These are phyloP conservation scores for Phytophthora ramorum DNA, from an alignment of 352 stramenopile genomes.

Conservation along the genomic window DNA sequence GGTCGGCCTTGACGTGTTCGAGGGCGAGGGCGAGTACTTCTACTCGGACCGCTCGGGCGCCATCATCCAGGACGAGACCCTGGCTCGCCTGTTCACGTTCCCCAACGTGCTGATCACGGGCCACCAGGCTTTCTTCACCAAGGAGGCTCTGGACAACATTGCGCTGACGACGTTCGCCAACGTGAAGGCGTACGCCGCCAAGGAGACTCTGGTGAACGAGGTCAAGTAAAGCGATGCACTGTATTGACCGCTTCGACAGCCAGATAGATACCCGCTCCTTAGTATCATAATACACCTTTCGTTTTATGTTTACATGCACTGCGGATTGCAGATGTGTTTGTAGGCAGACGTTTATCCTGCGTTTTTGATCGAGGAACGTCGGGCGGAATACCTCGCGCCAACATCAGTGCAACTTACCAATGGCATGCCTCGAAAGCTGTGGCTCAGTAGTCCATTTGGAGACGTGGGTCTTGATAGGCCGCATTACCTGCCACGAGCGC, in stretches of 20 bases:
- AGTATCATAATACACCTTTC: slow-evolving; percentile 19
- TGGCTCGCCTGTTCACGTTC: slow-evolving; percentile 80
- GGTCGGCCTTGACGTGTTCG: slow-evolving; percentile 90
- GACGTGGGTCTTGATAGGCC: no score
- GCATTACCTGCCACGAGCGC: no score
- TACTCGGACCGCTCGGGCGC: slow-evolving; percentile 74
- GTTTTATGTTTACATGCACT: neutral
- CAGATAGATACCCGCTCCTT: slow-evolving; percentile 3
- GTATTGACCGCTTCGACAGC: neutral
- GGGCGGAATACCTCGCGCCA: no score
- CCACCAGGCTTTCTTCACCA: slow-evolving; percentile 85
- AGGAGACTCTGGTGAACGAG: slow-evolving; percentile 55
- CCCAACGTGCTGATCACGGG: slow-evolving; percentile 82
- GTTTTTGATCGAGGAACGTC: no score
- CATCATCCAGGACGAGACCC: slow-evolving; percentile 67
- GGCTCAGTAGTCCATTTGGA: no score
- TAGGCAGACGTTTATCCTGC: no score
- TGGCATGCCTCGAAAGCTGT: no score
- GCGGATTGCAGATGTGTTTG: no score
- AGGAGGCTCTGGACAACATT: slow-evolving; percentile 78
- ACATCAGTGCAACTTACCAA: no score
- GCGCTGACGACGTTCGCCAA: slow-evolving; percentile 73
- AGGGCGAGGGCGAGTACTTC: slow-evolving; percentile 77
- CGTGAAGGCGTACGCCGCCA: slow-evolving; percentile 57
- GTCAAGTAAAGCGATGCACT: slow-evolving; percentile 41